A percentile compares a stretch with the other conserved stretches of the same genome.
Evolutionary conservation across 1,284 basidiomycete genomes (phyloP).

Genomic region (Phlebopus sp.): DNA sequence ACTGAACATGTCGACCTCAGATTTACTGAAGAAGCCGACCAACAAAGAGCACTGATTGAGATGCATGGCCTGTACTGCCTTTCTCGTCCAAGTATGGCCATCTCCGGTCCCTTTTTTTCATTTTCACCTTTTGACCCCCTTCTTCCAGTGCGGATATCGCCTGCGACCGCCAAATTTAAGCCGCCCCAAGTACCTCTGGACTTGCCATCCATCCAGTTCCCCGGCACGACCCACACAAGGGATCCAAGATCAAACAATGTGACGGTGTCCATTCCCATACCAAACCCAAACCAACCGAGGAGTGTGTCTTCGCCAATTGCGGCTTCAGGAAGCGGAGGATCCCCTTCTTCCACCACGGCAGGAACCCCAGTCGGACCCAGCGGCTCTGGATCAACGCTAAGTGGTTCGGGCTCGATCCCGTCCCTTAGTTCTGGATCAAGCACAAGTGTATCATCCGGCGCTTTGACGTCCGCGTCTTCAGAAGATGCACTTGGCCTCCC

Average conservation of each 20-base stretch:
- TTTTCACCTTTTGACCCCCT: constrained; percentile 29
- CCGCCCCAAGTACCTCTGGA: constrained; percentile 48
- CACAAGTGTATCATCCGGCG: constrained; percentile 42
- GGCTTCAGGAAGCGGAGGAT: constrained; percentile 34
- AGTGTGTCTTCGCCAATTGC: constrained; percentile 70
- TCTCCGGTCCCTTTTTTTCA: constrained; percentile 11
- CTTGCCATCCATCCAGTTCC: constrained; percentile 48
- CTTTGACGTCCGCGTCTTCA: constrained; percentile 42
- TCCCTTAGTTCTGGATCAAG: constrained; percentile 57
- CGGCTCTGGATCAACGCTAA: constrained; percentile 54
- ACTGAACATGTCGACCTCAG: constrained; percentile 35
- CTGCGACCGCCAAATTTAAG: constrained; percentile 86
- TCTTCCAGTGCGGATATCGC: constrained; percentile 76
- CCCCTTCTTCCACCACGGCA: constrained; percentile 37
- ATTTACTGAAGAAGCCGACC: constrained; percentile 84
- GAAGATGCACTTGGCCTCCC: constrained; percentile 50
- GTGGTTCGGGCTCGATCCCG: constrained; percentile 50
- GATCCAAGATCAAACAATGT: constrained; percentile 36
- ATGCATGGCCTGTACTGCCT: constrained; percentile 88
- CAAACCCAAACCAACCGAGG: constrained; percentile 45
- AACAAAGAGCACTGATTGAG: constrained; percentile 83
- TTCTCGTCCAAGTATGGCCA: constrained; percentile 72
- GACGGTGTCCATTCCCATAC: constrained; percentile 47
- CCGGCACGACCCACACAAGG: constrained; percentile 29
- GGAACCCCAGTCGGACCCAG: constrained; percentile 45